Evolutionary conservation across 2,329 filamentous ascomycete species (phyloP).

Genomic region (Metarhizium sp.): DNA sequence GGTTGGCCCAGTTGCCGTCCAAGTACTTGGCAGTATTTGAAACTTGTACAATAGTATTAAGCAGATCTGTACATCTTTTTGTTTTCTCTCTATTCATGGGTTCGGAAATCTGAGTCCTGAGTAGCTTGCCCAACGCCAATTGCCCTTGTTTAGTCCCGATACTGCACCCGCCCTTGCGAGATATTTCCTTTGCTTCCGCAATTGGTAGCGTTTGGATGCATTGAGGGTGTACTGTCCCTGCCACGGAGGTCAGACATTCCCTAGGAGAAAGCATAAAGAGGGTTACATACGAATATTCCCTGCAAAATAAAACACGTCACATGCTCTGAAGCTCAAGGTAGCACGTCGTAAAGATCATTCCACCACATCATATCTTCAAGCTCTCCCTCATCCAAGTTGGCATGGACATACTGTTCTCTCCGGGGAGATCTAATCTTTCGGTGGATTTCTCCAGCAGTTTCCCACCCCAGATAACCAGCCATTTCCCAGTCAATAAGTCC

Average conservation of each 20-base stretch:
- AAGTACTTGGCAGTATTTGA: no score
- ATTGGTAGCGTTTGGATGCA: no score
- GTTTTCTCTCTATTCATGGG: background rate
- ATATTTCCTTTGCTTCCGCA: no score
- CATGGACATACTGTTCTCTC: conserved; percentile 14
- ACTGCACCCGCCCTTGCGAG: background rate
- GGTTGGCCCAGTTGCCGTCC: no score
- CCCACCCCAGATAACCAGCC: conserved; percentile 26
- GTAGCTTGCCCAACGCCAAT: background rate
- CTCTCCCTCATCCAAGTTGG: conserved; percentile 6
- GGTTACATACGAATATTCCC: background rate
- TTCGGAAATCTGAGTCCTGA: background rate
- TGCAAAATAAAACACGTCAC: background rate
- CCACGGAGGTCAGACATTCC: background rate
- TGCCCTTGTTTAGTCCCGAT: background rate
- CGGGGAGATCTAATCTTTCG: conserved; percentile 13
- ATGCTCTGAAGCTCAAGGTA: background rate
- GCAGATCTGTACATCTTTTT: no score
- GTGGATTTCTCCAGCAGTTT: conserved; percentile 19
- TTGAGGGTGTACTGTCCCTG: no score
- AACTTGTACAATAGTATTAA: no score
- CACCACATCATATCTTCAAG: conserved; percentile 11
- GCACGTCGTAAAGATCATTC: conserved; percentile 11
- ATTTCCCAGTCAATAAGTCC: conserved; percentile 33
- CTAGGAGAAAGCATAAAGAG: background rate